phyloP scores from a whole-genome alignment of 2,329 filamentous ascomycete genomes.

The Coniosporium tulheliwenetii region DNA sequence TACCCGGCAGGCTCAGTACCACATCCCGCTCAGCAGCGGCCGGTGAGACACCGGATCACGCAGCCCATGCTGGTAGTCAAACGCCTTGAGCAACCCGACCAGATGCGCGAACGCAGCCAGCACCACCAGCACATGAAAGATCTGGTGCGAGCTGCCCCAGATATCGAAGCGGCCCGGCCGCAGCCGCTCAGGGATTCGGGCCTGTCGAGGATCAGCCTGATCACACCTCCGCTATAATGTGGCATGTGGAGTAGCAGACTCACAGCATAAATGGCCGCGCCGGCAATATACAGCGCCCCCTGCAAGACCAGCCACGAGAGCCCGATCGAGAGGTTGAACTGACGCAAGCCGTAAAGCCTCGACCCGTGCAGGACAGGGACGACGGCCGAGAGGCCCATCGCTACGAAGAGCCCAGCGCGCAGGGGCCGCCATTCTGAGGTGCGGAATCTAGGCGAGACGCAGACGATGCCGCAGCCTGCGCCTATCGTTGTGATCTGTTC shows the following conservation, averaged over 20 bases:
- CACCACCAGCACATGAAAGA: conserved; percentile 85
- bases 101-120: conserved; percentile 70
- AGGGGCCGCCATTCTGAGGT: conserved; percentile 73
- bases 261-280: conserved; percentile 74
- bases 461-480: conserved; percentile 58
- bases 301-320: conserved; percentile 68
- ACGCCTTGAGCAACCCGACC: conserved; percentile 65
- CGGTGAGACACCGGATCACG: too few species aligned
- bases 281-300: conserved; percentile 70
- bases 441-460: conserved; percentile 68
- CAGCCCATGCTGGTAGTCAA: conserved; percentile 59
- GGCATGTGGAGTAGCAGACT: conserved; percentile 15
- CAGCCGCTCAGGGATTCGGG: conserved; percentile 68
- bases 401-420: conserved; percentile 77
- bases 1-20: too few species aligned
- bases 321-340: conserved; percentile 59
- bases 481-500: conserved; percentile 62
- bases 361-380: conserved; percentile 71
- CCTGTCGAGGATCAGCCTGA: conserved; percentile 23
- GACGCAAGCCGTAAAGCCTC: conserved; percentile 46
- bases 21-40: too few species aligned
- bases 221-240: not conserved
- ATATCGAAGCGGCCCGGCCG: conserved; percentile 73
- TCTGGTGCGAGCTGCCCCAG: conserved; percentile 85
- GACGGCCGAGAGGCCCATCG: conserved; percentile 69